Base-by-base conservation (phyloP, 83 land plant species). In the Diphasiastrum complanatum region DNA sequence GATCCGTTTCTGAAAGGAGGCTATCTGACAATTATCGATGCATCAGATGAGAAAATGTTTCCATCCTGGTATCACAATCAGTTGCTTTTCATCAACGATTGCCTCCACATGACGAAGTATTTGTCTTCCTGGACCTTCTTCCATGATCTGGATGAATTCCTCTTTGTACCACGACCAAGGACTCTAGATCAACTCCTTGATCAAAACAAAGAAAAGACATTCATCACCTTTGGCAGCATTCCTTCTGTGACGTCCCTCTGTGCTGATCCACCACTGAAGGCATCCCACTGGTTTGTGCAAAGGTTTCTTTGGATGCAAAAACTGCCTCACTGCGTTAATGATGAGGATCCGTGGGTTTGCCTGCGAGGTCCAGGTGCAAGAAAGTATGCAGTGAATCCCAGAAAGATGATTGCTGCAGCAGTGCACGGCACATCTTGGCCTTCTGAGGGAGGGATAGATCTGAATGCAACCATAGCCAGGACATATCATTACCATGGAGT, bases 31-130 rank as follows among this genome's bases (percentile, higher is more conserved):
- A 64, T 64, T 20, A 64, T 49, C 30, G 66, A 64, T 33, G 18
- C 19, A 5, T 27, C 63, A 11, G 25, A 37, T n/a, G 6, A 20
- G 12, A 10, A 29, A 18, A n/a, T 48, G 16, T 64, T 29, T 14
- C 61, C 66, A 19, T 26, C 25, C 24, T 64, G 66, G 66, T 64
- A 64, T 23, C 45, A 33, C 2, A 53, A 64, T 12, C 66, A 64
- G 35, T 30, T 64, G 4, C 25, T 64, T 34, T 64, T 23, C 59
- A 64, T 64, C 27, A 50, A 64, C 4, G 66, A 64, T 49, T 64
- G 66, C 61, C 28, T 64, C 16, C 52, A 46, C 5, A n/a, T 53
- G 35, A 28, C 45, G 24, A 47, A 45, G 24, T 45, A 28, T 50
- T 56, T 64, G 2, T 53, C 55, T 8, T 34, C 27, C 41, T 40